Evolutionary conservation across 164 flowering plant species (phyloP).

Genomic region (Liriodendron chinense): DNA sequence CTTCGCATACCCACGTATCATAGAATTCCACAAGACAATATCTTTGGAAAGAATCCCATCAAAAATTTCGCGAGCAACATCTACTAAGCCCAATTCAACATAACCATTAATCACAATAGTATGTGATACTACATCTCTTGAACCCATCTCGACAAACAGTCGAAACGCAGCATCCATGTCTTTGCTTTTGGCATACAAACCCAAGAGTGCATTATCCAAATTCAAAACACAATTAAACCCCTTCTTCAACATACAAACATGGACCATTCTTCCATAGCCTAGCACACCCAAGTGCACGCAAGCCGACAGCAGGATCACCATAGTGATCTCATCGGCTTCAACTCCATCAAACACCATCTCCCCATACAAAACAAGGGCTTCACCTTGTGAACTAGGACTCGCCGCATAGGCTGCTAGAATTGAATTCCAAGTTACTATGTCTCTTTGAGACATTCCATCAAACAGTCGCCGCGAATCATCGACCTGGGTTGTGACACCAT

Average conservation of each 20-base stretch:
- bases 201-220: constrained; percentile 24
- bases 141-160: constrained; percentile 23
- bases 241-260: constrained; percentile 18
- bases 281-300: constrained; percentile 13
- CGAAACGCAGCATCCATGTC: constrained; percentile 18
- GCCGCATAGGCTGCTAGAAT: constrained; percentile 12
- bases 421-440: constrained; percentile 31
- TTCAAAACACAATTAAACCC: constrained; percentile 12
- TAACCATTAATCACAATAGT: constrained; percentile 44
- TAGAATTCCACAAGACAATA: constrained; percentile 28
- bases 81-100: constrained; percentile 23
- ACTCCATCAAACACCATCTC: constrained; percentile 19
- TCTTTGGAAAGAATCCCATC: constrained; percentile 25
- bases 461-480: constrained; percentile 24
- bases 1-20: constrained; percentile 29
- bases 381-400: neutral
- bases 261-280: constrained; percentile 11
- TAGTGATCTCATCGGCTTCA: constrained; percentile 17
- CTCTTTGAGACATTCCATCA: constrained; percentile 21
- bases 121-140: constrained; percentile 36
- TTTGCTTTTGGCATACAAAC: constrained; percentile 21
- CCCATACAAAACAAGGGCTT: constrained; percentile 18
- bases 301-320: constrained; percentile 17
- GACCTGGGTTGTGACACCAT: constrained; percentile 5
- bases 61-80: constrained; percentile 26